phyloP scores from a whole-genome alignment of 1,284 basidiomycete genomes.

The Boletus semigastroideus region DNA sequence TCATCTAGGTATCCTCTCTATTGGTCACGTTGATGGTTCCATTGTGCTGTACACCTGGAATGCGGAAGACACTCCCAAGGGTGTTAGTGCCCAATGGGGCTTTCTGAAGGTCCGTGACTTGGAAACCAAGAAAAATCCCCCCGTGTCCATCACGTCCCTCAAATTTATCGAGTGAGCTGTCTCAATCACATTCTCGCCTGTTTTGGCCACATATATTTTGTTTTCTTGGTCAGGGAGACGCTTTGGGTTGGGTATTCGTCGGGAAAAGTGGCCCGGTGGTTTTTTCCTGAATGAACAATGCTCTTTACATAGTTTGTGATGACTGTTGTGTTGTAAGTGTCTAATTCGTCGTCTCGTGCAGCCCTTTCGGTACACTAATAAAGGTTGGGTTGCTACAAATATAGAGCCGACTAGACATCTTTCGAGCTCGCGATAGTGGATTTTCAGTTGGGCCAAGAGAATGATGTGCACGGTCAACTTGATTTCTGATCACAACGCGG shows the following conservation, averaged over 20 bases:
- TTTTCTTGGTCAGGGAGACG: conserved; percentile 16
- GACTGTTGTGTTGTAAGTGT: not conserved
- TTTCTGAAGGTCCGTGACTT: conserved; percentile 66
- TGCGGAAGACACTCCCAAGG: conserved; percentile 62
- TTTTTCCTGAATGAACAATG: conserved; percentile 18
- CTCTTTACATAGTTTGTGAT: not conserved
- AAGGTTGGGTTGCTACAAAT: not conserved
- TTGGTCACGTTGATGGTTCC: conserved; percentile 64
- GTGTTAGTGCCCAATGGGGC: conserved; percentile 66
- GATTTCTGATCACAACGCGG: too few species aligned
- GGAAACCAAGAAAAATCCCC: conserved; percentile 42
- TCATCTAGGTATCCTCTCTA: conserved; percentile 64
- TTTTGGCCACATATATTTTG: not conserved
- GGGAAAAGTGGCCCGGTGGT: conserved; percentile 27
- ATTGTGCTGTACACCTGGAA: conserved; percentile 76
- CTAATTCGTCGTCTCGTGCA: too few species aligned
- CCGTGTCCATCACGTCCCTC: conserved; percentile 60
- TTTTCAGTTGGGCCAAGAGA: too few species aligned
- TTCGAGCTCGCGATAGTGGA: too few species aligned
- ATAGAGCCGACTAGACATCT: not conserved
- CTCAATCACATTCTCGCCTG: not conserved
- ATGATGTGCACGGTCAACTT: too few species aligned
- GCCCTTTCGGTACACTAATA: too few species aligned
- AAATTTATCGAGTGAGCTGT: conserved; percentile 64
- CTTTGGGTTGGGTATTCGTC: conserved; percentile 28